Evolutionary conservation across 768 basidiomycete species (phyloP), one percentile per base, ranked within the genome.

Genomic region (Mycena belliarum): DNA sequence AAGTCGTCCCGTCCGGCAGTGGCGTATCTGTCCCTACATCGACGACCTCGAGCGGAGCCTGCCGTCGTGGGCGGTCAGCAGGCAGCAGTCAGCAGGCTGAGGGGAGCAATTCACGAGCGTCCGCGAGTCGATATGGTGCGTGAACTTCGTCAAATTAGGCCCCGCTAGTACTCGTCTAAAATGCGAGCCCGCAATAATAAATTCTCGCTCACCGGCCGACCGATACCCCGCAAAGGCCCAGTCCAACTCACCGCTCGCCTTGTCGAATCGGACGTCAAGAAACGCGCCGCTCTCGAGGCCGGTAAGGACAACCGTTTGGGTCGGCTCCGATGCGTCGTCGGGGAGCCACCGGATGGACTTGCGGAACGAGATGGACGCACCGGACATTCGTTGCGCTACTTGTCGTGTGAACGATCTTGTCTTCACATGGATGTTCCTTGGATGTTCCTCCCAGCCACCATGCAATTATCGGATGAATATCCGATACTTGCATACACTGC

Each of bases 201-300:
- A n/a, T n/a, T 10, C 3, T 21, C 12, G 20, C 37, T 35, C 20
- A 60, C 59, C 59, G 20, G 59, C 64, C 2, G 60, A 59, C 14
- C 74, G 65, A 59, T 70, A 72, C 25, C 76, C 76, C 15, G 74
- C 75, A 63, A 76, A 71, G 1, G 70, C 76, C 76, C 74, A 77
- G 40, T 77, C 73, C 12, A 76, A 60, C 20, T 62, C 55, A 2
- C 63, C 47, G 2, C 63, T 56, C 21, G 61, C 64, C 49, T 70
- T 73, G n/a, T 69, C 42, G 28, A 75, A 77, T 14, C 75, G 64
- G 2, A 71, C 70, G 57, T 77, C 75, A 11, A 76, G 46, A 47
- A 75, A 77, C 26, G 68, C 64, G 29, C 73, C 70, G 29, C 64
- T 66, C 12, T 62, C 60, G 1, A 59, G 57, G 2, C 69, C 72